These are phyloP conservation scores for Phlyctochytrium planicorne DNA, from an alignment of 192 early-diverging fungal species.

Conservation along the genomic window DNA sequence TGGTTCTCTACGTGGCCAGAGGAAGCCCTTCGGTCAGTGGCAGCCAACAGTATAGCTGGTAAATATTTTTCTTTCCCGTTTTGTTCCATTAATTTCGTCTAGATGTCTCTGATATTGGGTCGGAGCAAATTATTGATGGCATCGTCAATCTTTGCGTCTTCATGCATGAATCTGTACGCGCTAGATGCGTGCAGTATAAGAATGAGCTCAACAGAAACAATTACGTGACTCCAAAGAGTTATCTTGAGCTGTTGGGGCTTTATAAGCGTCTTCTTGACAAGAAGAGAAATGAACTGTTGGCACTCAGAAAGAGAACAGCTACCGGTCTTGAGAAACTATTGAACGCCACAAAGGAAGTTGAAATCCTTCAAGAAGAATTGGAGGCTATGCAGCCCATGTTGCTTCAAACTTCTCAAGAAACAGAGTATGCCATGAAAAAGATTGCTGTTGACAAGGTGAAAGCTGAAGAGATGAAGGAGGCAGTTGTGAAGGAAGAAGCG, in stretches of 20 bases:
- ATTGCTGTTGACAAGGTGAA: constrained; percentile 60
- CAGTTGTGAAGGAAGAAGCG: constrained; percentile 52
- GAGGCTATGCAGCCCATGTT: constrained; percentile 67
- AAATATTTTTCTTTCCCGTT: background rate
- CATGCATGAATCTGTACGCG: constrained; percentile 60
- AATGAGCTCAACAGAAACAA: constrained; percentile 59
- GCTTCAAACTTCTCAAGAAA: constrained; percentile 60
- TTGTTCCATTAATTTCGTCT: background rate
- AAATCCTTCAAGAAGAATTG: constrained; percentile 62
- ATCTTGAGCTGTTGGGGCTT: constrained; percentile 57
- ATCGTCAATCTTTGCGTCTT: constrained; percentile 58
- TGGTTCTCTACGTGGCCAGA: constrained; percentile 70
- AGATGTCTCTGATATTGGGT: constrained; percentile 57
- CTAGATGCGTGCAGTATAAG: constrained; percentile 51
- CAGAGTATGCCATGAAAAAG: constrained; percentile 62
- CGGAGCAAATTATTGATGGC: constrained; percentile 58
- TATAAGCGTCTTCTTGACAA: constrained; percentile 60
- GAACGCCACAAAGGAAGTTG: constrained; percentile 60
- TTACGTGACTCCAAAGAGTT: constrained; percentile 65
- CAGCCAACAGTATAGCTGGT: constrained; percentile 51
- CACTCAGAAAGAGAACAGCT: constrained; percentile 50
- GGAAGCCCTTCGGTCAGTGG: constrained; percentile 56
- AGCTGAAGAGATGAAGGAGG: constrained; percentile 61
- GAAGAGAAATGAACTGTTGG: constrained; percentile 54
- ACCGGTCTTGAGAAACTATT: constrained; percentile 62